phyloP scores from a whole-genome alignment of 73 alveolate species.

The Paramecium sexaurelia region DNA sequence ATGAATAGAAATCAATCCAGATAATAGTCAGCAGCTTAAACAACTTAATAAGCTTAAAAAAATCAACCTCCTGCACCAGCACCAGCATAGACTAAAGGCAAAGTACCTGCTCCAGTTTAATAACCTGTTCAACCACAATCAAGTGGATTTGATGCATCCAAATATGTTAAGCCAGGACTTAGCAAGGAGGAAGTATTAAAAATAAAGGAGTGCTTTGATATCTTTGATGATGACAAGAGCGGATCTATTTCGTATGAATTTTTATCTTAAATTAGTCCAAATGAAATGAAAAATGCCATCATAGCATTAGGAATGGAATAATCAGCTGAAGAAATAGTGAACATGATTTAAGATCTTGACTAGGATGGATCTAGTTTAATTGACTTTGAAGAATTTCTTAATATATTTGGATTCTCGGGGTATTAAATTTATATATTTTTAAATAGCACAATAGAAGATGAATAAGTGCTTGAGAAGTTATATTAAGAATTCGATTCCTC shows the following conservation, averaged over 20 bases:
- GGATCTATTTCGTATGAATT: conserved; percentile 69
- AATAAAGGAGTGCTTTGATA: conserved; percentile 81
- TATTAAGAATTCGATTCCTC: conserved; percentile 59
- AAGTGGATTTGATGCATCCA: conserved; percentile 71
- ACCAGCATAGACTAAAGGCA: neutral
- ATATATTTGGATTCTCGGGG: conserved; percentile 68
- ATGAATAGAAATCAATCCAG: conserved; percentile 28
- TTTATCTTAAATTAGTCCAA: neutral
- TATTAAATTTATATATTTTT: neutral
- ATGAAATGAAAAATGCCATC: conserved; percentile 65
- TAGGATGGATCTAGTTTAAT: conserved; percentile 36
- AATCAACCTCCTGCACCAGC: conserved; percentile 12
- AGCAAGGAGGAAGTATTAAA: conserved; percentile 76
- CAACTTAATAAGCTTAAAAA: neutral
- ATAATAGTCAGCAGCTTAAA: neutral
- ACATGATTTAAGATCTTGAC: conserved; percentile 60
- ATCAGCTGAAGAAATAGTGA: conserved; percentile 62
- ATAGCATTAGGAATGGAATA: conserved; percentile 49
- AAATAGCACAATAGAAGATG: conserved; percentile 45
- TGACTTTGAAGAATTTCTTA: conserved; percentile 62
- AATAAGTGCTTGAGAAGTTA: conserved; percentile 51
- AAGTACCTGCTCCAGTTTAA: conserved; percentile 47
- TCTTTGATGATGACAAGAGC: conserved; percentile 80
- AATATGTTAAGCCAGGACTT: conserved; percentile 73
- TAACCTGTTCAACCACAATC: neutral